Conservation (phyloP, 257 asterid genomes). For the Ligustrum vulgare region DNA sequence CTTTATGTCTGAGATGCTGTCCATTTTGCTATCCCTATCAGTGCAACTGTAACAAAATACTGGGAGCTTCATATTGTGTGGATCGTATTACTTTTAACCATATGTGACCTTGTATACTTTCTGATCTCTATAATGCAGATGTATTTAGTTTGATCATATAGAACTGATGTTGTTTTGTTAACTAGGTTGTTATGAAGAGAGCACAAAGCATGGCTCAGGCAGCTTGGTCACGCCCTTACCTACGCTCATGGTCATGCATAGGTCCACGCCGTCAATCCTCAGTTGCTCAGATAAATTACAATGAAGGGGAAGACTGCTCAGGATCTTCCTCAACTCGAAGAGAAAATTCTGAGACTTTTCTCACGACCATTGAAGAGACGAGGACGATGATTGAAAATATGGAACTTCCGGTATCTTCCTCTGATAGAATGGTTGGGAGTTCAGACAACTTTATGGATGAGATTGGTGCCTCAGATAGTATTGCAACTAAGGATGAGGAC, state of each 20-base stretch:
- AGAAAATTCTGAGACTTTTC: conserved; percentile 51
- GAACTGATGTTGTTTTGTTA: conserved; percentile 1
- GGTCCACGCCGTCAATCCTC: conserved; percentile 94
- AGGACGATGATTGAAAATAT: conserved; percentile 26
- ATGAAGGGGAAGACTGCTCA: conserved; percentile 32
- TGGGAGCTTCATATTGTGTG: neutral
- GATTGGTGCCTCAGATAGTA: conserved; percentile 25
- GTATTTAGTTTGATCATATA: neutral
- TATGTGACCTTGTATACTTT: neutral
- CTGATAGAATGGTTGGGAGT: conserved; percentile 33
- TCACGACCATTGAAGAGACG: conserved; percentile 41
- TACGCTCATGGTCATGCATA: conserved; percentile 86
- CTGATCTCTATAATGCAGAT: neutral
- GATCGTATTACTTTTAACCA: neutral
- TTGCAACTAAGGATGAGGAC: conserved; percentile 30
- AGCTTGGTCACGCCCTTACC: conserved; percentile 77
- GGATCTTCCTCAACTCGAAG: conserved; percentile 44
- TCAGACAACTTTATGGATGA: conserved; percentile 36
- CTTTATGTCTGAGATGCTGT: too few relatives aligned
- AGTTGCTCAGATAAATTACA: conserved; percentile 31
- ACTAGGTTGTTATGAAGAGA: conserved; percentile 91
- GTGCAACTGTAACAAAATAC: neutral
- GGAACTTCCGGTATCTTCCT: conserved; percentile 55
- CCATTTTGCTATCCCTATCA: neutral
- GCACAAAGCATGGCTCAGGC: conserved; percentile 99